Percentiles rank a stretch among this genome's conserved stretches.
These are phyloP conservation scores for Clarireedia paspali DNA, from an alignment of 2,329 filamentous ascomycete species.

Conservation along the genomic window DNA sequence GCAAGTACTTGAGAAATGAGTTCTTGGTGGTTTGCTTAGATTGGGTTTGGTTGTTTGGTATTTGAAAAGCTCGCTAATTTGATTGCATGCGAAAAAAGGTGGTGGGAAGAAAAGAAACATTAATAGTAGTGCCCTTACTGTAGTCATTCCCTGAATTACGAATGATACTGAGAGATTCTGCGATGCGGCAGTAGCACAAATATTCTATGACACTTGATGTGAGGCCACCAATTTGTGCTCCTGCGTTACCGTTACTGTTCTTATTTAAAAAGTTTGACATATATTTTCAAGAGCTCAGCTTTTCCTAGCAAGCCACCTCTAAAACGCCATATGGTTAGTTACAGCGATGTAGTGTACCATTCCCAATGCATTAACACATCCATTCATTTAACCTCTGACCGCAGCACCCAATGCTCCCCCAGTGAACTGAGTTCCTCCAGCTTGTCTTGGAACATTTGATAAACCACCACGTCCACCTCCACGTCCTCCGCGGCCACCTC, in stretches of 20 bases:
- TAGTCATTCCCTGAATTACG: no score
- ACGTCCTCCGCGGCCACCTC: conserved; percentile 56
- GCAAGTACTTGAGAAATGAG: neutral
- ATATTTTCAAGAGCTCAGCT: conserved; percentile 13
- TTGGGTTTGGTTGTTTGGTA: no score
- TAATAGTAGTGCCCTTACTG: no score
- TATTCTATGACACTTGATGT: no score
- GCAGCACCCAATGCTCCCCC: conserved; percentile 69
- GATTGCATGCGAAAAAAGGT: no score
- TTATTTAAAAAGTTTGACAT: neutral
- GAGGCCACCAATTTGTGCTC: no score
- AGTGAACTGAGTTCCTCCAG: conserved; percentile 72
- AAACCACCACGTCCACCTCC: conserved; percentile 50
- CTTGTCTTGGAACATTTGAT: conserved; percentile 55
- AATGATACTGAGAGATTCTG: no score
- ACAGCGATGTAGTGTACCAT: conserved; percentile 23
- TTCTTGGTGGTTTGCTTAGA: no score
- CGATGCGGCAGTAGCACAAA: no score
- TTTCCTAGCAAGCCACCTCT: conserved; percentile 26
- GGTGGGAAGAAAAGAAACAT: no score
- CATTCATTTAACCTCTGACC: conserved; percentile 45
- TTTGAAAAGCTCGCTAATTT: no score
- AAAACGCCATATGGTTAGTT: conserved; percentile 26
- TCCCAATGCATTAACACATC: conserved; percentile 28
- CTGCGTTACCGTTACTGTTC: neutral